phyloP scores from a whole-genome alignment of 768 basidiomycete genomes.

The Agrocybe pediades region DNA sequence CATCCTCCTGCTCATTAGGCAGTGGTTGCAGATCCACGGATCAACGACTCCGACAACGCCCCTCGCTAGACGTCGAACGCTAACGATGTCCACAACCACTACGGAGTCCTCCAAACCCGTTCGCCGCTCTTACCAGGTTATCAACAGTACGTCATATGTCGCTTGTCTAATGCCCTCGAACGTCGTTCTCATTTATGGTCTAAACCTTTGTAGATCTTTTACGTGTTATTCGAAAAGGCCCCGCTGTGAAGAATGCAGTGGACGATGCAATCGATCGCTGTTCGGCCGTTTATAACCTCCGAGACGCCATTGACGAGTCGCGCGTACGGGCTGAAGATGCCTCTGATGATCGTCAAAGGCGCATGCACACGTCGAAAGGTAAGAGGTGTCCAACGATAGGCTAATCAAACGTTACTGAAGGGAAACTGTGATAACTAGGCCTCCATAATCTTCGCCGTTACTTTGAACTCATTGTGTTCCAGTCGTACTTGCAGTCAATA shows the following conservation, averaged over 20 bases:
- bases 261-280: conserved; percentile 90
- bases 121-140: conserved; percentile 79
- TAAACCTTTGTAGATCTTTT: conserved; percentile 65
- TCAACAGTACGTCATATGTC: conserved; percentile 71
- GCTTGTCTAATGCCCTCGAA: not conserved
- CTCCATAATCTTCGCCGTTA: conserved; percentile 83
- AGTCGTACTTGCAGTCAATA: conserved; percentile 83
- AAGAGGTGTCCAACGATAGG: conserved; percentile 7
- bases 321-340: conserved; percentile 78
- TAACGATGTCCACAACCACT: conserved; percentile 47
- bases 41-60: conserved; percentile 41
- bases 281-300: conserved; percentile 78
- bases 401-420: conserved; percentile 5
- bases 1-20: conserved; percentile 78
- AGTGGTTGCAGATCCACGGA: conserved; percentile 67
- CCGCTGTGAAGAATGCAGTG: conserved; percentile 81
- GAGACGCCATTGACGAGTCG: conserved; percentile 86
- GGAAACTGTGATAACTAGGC: conserved; percentile 44
- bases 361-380: conserved; percentile 73
- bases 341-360: conserved; percentile 69
- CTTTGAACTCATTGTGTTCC: conserved; percentile 85
- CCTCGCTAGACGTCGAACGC: conserved; percentile 27
- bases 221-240: conserved; percentile 84
- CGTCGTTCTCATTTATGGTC: not conserved
- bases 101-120: conserved; percentile 35